phyloP scores from a whole-genome alignment of 192 early-diverging fungal genomes.

The Entomortierella lignicola region DNA sequence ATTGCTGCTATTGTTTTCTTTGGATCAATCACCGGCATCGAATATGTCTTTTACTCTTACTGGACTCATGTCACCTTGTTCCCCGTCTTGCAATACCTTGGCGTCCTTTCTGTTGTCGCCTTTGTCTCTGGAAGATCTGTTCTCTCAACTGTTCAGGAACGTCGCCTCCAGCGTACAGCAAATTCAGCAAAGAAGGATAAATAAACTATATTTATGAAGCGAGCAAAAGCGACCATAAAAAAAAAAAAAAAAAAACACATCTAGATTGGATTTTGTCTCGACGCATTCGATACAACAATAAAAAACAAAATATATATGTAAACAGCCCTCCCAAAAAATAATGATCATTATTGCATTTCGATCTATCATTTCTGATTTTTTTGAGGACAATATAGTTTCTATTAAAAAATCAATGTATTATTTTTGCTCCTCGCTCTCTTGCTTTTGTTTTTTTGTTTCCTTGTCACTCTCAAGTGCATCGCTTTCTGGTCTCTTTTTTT shows the following conservation, averaged over 20 bases:
- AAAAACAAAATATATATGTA: no score
- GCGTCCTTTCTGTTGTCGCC: conserved; percentile 51
- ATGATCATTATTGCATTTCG: neutral
- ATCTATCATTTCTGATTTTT: no score
- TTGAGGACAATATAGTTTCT: no score
- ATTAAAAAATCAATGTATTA: neutral
- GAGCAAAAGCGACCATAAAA: no score
- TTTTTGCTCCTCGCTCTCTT: neutral
- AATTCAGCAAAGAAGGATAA: conserved; percentile 33
- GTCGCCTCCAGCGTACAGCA: conserved; percentile 42
- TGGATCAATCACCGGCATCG: conserved; percentile 56
- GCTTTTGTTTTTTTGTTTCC: neutral
- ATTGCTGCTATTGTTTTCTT: conserved; percentile 56
- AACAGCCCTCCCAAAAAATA: neutral
- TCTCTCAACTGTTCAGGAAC: conserved; percentile 53
- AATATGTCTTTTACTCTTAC: conserved; percentile 62
- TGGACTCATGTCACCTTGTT: conserved; percentile 64
- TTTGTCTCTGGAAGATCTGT: conserved; percentile 59
- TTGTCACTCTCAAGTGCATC: neutral
- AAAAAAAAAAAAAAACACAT: no score
- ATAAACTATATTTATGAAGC: conserved; percentile 3
- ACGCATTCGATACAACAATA: neutral
- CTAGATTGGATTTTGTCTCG: no score
- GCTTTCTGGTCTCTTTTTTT: neutral
- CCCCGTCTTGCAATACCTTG: conserved; percentile 59